Base-by-base conservation (phyloP, 108 stramenopile species). In the Chaetoceros tenuissimus region DNA sequence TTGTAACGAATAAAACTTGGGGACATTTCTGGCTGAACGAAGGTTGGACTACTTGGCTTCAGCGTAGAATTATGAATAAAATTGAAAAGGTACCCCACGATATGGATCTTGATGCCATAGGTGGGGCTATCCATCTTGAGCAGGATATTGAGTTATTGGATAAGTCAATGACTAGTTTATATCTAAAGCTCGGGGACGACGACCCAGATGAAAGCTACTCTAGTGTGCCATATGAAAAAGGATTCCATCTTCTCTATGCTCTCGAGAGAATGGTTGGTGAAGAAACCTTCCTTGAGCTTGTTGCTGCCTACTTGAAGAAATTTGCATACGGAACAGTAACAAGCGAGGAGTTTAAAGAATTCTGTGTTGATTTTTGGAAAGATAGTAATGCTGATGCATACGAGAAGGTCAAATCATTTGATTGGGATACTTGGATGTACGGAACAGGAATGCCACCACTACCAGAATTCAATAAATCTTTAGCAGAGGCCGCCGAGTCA, bases 151-250 rank as follows among this genome's bases (percentile, higher is more conserved):
- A 70, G 25, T 74, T 89, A 62, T 79, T 71, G 18, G 73, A 80
- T 22, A 55, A 75, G 47, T 40, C 34, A 40, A 81, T 89, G 55
- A 94, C 94, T 2, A 64, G 54, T 24, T 54, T 97, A 22, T 78
- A 96, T 20, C 86, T 85, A 8, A 63, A 77, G 21, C 62, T 92
- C 63, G 89, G 80, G 3, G 96, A 92, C 45, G 69, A 60, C 2
- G 98, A 99, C 70, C 98, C 98, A 3, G 98, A 99, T 73, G 95
- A 98, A 49, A 90, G 92, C 48, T 99, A 94, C 61, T 87, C 85
- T 16, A 66, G 68, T 16, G 82, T 91, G 0, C 81, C 88, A 3
- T 95, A 92, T 55, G 89, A 94, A 71, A 90, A 88, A 71, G 92
- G 83, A 53, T 97, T 77, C 70, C 78, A 85, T 21, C 78, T 99